These are phyloP conservation scores for Saturnispora serradocipensis DNA, from an alignment of 805 yeast species.

Conservation along the genomic window DNA sequence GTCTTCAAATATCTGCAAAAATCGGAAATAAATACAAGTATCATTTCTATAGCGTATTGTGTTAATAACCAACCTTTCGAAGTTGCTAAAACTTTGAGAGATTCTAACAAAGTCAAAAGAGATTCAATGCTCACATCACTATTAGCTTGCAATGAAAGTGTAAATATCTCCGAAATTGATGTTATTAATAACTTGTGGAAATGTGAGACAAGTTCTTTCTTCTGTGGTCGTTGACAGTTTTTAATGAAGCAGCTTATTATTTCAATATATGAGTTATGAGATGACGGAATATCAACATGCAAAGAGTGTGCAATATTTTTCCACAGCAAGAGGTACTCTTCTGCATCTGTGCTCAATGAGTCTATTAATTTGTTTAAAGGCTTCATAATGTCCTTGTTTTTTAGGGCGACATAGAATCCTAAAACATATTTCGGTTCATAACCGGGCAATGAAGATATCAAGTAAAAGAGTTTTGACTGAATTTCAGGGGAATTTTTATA, in stretches of 20 bases:
- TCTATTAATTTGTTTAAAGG: slow-evolving; percentile 4
- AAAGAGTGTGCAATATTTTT: slow-evolving; percentile 5
- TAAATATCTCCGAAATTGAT: slow-evolving; percentile 8
- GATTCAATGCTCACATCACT: background rate
- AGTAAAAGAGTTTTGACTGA: slow-evolving; percentile 12
- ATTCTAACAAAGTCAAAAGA: slow-evolving; percentile 14
- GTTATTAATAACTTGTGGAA: background rate
- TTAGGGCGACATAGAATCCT: slow-evolving; percentile 19
- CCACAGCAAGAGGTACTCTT: slow-evolving; percentile 2
- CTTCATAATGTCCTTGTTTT: background rate
- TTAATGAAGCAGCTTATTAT: slow-evolving; percentile 1
- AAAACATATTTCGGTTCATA: slow-evolving; percentile 16
- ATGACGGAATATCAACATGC: background rate
- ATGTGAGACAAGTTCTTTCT: background rate
- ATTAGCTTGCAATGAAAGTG: background rate
- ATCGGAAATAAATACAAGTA: slow-evolving; percentile 18
- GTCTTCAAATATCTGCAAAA: slow-evolving; percentile 10
- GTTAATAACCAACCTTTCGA: slow-evolving; percentile 49
- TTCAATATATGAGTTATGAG: slow-evolving; percentile 3
- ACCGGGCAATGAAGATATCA: slow-evolving; percentile 10
- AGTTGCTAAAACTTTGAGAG: slow-evolving; percentile 35
- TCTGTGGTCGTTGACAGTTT: slow-evolving; percentile 2
- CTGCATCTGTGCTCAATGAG: background rate
- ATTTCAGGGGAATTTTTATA: slow-evolving; percentile 1
- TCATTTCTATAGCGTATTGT: slow-evolving; percentile 57